These are phyloP conservation scores for Eutypella sp. DNA, from an alignment of 2,329 filamentous ascomycete species.

Conservation along the genomic window DNA sequence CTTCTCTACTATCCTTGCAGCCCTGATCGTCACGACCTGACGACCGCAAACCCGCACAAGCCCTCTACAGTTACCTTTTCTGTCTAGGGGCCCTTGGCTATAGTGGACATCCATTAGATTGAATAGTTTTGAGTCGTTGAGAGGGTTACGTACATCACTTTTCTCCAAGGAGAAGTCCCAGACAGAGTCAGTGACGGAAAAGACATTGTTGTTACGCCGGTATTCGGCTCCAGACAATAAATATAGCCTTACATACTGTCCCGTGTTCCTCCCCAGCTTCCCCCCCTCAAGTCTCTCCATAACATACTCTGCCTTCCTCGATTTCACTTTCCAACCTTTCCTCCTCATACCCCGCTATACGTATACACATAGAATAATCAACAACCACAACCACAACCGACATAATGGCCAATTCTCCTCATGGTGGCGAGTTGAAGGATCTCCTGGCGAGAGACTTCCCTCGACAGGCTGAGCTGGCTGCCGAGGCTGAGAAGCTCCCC, in stretches of 20 bases:
- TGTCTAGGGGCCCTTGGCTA: background rate
- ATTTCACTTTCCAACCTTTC: background rate
- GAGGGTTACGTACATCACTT: background rate
- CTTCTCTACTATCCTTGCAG: background rate
- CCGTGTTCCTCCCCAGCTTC: no score
- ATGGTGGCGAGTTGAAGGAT: slow-evolving; percentile 96
- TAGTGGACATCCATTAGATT: background rate
- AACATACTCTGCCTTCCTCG: no score
- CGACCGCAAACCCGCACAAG: background rate
- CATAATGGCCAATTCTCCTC: slow-evolving; percentile 65
- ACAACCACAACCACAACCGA: background rate
- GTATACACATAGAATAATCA: background rate
- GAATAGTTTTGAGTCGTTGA: background rate
- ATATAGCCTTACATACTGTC: background rate
- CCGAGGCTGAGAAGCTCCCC: slow-evolving; percentile 81
- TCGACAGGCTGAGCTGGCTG: slow-evolving; percentile 70
- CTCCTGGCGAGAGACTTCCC: slow-evolving; percentile 88
- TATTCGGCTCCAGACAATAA: background rate
- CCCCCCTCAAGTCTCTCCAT: no score
- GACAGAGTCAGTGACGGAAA: background rate
- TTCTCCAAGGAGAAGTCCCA: background rate
- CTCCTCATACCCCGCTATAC: background rate
- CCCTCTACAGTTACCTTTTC: background rate
- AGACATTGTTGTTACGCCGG: no score
- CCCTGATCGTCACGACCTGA: no score